Conservation (phyloP, 108 stramenopile genomes). For the Phaeodactylum tricornutum region DNA sequence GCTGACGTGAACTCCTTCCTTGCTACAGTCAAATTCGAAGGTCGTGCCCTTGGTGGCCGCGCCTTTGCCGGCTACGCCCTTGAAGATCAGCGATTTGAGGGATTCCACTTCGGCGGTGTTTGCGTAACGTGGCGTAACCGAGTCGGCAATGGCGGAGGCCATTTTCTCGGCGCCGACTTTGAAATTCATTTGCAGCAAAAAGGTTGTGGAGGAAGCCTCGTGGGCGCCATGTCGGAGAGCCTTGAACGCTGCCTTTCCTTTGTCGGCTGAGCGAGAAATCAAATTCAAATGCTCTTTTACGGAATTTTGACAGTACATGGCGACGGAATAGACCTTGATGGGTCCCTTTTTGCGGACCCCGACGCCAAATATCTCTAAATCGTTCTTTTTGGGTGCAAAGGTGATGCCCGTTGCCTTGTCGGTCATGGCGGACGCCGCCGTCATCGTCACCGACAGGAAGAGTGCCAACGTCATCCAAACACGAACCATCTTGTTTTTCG, state of each 20-base stretch:
- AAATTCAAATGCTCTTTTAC: constrained; percentile 29
- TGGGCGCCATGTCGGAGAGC: constrained; percentile 44
- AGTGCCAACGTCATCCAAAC: too few species aligned
- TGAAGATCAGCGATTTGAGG: constrained; percentile 54
- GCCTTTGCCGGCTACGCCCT: constrained; percentile 56
- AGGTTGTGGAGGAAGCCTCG: constrained; percentile 34
- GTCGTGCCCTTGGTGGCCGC: constrained; percentile 62
- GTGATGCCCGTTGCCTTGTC: constrained; percentile 62
- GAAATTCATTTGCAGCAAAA: constrained; percentile 64
- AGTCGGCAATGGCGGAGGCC: constrained; percentile 74
- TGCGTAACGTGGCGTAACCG: constrained; percentile 55
- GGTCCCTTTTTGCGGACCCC: constrained; percentile 76
- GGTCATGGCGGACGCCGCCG: constrained; percentile 18
- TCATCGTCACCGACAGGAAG: background rate
- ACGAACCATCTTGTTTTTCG: too few species aligned
- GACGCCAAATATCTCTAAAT: constrained; percentile 48
- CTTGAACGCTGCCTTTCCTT: constrained; percentile 30
- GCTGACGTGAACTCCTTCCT: constrained; percentile 17
- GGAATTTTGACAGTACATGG: constrained; percentile 51
- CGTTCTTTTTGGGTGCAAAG: constrained; percentile 32
- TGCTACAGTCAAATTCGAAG: constrained; percentile 59
- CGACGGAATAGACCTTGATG: constrained; percentile 73
- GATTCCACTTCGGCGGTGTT: constrained; percentile 44
- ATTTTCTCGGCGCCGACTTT: constrained; percentile 82
- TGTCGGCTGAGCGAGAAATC: constrained; percentile 36